Evolutionary conservation across 345 rosid species (phyloP).

Genomic region (Citrus trifoliata): DNA sequence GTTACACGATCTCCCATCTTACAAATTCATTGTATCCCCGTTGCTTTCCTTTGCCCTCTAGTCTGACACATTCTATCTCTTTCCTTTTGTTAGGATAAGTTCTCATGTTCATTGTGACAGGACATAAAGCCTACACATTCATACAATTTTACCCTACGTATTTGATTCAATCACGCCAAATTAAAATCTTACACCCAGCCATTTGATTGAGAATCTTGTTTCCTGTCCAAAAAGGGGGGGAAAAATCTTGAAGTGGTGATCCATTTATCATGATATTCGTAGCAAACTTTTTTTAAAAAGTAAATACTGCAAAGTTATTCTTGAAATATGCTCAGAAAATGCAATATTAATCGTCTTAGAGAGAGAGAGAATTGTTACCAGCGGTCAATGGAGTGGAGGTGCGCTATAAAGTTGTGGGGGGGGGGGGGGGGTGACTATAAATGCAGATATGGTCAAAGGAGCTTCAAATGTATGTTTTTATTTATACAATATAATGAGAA

Average conservation of each 20-base stretch:
- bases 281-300: too few relatives aligned
- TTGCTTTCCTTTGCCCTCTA: neutral
- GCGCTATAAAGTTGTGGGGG: neutral
- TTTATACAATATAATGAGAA: neutral
- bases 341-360: too few relatives aligned
- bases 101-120: slow-evolving; percentile 68
- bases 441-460: neutral
- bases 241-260: neutral
- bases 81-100: slow-evolving; percentile 43
- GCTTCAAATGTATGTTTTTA: neutral
- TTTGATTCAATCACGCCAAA: neutral
- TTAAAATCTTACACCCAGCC: neutral
- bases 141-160: slow-evolving; percentile 2
- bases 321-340: too few relatives aligned
- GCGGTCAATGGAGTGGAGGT: neutral
- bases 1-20: too few relatives aligned
- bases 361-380: neutral
- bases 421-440: neutral
- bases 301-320: too few relatives aligned
- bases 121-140: slow-evolving; percentile 23
- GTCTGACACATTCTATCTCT: slow-evolving; percentile 61
- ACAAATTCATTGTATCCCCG: slow-evolving; percentile 57
- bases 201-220: neutral
- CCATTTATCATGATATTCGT: neutral
- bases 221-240: neutral